Evolutionary conservation across 768 basidiomycete species (phyloP).

Genomic region (Termitomyces sp.): DNA sequence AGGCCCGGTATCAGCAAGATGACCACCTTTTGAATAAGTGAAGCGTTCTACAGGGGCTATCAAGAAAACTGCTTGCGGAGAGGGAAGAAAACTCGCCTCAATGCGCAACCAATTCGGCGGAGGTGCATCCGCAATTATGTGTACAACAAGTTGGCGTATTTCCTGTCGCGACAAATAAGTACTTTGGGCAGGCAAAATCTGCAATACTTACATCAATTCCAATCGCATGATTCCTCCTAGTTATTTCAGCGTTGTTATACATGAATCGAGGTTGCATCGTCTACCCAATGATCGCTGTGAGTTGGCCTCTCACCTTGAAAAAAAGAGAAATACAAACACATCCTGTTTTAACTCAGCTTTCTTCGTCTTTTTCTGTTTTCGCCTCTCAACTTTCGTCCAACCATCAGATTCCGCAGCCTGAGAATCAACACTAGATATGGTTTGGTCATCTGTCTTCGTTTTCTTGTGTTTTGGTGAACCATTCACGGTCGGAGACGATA

Average conservation of each 20-base stretch:
- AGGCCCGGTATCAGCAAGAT: constrained; percentile 84
- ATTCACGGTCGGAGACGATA: constrained; percentile 7
- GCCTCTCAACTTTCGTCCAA: constrained; percentile 72
- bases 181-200: neutral
- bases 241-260: constrained; percentile 76
- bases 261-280: constrained; percentile 69
- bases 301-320: constrained; percentile 7
- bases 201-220: constrained; percentile 67
- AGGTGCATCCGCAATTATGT: constrained; percentile 79
- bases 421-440: neutral
- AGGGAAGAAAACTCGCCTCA: constrained; percentile 50
- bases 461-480: constrained; percentile 31
- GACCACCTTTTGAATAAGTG: constrained; percentile 74
- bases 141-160: constrained; percentile 80
- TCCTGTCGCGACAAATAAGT: constrained; percentile 51
- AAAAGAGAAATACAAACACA: constrained; percentile 42
- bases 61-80: constrained; percentile 2
- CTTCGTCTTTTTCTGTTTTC: constrained; percentile 66
- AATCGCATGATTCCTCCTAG: constrained; percentile 67
- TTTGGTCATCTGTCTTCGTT: constrained; percentile 26
- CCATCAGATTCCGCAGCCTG: constrained; percentile 24
- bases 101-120: constrained; percentile 84
- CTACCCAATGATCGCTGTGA: constrained; percentile 24
- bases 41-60: constrained; percentile 52
- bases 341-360: constrained; percentile 56